phyloP scores from a whole-genome alignment of 371 early-diverging fungal genomes.

The Catenaria anguillulae region DNA sequence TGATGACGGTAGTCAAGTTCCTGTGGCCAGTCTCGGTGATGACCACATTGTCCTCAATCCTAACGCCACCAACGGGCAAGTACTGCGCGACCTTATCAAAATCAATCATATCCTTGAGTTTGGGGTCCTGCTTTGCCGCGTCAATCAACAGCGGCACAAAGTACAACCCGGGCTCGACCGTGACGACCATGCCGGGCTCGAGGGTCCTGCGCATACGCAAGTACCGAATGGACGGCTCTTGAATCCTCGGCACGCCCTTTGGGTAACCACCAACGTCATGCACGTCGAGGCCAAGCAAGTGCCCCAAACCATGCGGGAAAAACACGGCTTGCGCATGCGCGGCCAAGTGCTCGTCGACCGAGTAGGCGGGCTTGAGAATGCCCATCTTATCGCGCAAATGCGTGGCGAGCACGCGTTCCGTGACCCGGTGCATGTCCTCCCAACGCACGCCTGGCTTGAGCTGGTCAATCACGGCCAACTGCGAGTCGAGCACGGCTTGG shows the following conservation, averaged over 20 bases:
- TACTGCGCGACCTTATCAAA: slow-evolving; percentile 50
- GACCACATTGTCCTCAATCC: slow-evolving; percentile 35
- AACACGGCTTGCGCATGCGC: slow-evolving; percentile 66
- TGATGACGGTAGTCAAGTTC: slow-evolving; percentile 60
- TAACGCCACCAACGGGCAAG: slow-evolving; percentile 71
- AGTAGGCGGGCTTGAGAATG: slow-evolving; percentile 54
- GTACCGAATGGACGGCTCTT: slow-evolving; percentile 65
- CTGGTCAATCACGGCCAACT: slow-evolving; percentile 45
- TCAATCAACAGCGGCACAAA: slow-evolving; percentile 24
- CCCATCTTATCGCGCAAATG: slow-evolving; percentile 61
- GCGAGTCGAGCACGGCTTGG: slow-evolving; percentile 67
- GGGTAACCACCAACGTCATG: slow-evolving; percentile 88
- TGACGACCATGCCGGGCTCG: slow-evolving; percentile 66
- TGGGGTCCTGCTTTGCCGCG: slow-evolving; percentile 26
- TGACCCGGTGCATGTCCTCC: slow-evolving; percentile 75
- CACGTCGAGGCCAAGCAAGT: slow-evolving; percentile 36
- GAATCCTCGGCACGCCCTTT: slow-evolving; percentile 53
- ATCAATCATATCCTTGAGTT: slow-evolving; percentile 51
- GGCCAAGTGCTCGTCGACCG: slow-evolving; percentile 43
- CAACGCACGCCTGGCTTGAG: slow-evolving; percentile 69
- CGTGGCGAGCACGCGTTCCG: slow-evolving; percentile 51
- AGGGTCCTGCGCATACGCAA: slow-evolving; percentile 73
- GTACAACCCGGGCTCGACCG: slow-evolving; percentile 76
- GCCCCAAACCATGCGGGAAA: slow-evolving; percentile 64
- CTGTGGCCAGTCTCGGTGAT: slow-evolving; percentile 49